Evolutionary conservation across 2,329 filamentous ascomycete genomes (phyloP).

Genomic region (Aspergillus pseudoterreus): DNA sequence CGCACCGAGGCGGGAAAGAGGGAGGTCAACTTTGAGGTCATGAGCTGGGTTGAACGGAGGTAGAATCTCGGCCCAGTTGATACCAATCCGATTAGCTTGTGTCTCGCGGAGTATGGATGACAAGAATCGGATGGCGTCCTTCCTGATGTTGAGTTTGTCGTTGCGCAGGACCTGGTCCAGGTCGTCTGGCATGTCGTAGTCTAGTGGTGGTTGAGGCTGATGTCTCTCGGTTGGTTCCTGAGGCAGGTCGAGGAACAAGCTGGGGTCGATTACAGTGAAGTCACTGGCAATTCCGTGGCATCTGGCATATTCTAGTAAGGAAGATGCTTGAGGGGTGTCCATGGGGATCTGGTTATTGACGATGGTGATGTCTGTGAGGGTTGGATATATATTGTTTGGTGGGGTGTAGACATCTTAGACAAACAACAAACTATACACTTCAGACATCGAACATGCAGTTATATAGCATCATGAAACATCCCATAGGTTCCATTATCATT

Average conservation of each 20-base stretch:
- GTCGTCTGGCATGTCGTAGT: too few relatives aligned
- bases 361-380: too few relatives aligned
- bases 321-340: constrained; percentile 25
- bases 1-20: constrained; percentile 45
- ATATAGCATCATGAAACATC: too few relatives aligned
- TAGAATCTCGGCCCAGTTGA: constrained; percentile 18
- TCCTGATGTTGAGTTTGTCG: constrained; percentile 34
- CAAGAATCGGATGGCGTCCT: constrained; percentile 27
- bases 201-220: constrained; percentile 4
- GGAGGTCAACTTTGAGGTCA: constrained; percentile 43
- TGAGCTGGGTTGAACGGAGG: constrained; percentile 17
- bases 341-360: neutral
- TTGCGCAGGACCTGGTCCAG: constrained; percentile 12
- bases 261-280: constrained; percentile 29
- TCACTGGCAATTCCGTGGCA: constrained; percentile 41
- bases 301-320: constrained; percentile 47
- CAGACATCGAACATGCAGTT: too few relatives aligned
- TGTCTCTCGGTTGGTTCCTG: constrained; percentile 9
- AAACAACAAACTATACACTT: too few relatives aligned
- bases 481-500: too few relatives aligned
- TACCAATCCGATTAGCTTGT: constrained; percentile 6
- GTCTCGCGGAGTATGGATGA: constrained; percentile 24
- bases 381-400: too few relatives aligned
- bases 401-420: too few relatives aligned
- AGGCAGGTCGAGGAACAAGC: constrained; percentile 10